Conservation (phyloP, 345 rosid species). For the Citrus hindsii region DNA sequence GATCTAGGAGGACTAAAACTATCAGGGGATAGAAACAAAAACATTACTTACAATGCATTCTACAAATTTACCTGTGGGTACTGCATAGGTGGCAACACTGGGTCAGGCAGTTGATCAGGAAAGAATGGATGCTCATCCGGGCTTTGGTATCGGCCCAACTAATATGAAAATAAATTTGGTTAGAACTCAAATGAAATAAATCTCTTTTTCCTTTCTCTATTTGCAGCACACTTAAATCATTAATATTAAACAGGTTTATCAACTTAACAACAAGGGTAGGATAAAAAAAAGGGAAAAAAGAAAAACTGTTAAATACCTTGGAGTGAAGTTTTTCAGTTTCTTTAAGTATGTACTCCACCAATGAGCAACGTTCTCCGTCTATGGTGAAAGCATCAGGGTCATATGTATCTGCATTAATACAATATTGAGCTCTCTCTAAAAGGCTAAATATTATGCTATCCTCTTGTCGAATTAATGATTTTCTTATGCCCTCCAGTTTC, state of each 20-base stretch:
- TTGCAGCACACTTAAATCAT: neutral
- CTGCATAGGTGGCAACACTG: constrained; percentile 75
- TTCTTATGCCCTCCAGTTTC: constrained; percentile 72
- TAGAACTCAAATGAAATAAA: neutral
- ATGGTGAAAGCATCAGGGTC: constrained; percentile 63
- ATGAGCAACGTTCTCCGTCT: constrained; percentile 80
- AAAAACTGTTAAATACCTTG: constrained; percentile 35
- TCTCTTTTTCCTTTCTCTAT: neutral
- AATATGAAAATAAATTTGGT: constrained; percentile 10
- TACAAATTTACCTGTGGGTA: constrained; percentile 51
- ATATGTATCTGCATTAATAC: constrained; percentile 84
- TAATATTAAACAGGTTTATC: neutral
- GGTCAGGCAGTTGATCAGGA: constrained; percentile 65
- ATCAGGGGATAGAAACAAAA: neutral
- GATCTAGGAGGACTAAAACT: neutral
- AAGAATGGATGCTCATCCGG: constrained; percentile 94
- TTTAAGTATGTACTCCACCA: constrained; percentile 75
- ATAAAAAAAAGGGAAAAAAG: neutral
- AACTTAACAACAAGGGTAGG: neutral
- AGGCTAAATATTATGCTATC: constrained; percentile 85
- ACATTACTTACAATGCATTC: neutral
- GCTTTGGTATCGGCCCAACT: constrained; percentile 87
- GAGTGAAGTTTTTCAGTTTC: constrained; percentile 91
- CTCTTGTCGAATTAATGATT: constrained; percentile 81
- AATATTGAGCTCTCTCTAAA: constrained; percentile 80